These are phyloP conservation scores for Fusarium brevicatenulatum DNA, from an alignment of 2,329 filamentous ascomycete genomes.

Conservation along the genomic window DNA sequence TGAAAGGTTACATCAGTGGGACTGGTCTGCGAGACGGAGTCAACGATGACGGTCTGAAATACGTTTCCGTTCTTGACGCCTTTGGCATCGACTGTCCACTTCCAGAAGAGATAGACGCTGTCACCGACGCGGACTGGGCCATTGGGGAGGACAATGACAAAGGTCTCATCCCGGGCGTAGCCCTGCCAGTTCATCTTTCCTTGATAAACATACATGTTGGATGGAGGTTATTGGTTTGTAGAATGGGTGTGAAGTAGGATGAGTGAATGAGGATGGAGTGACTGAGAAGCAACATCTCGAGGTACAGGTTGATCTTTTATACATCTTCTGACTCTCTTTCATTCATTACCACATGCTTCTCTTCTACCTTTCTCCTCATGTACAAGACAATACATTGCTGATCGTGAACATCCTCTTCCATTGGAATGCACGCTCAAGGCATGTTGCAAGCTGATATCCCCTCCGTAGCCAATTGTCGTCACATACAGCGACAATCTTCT, in stretches of 20 bases:
- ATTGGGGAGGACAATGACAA: conserved; percentile 27
- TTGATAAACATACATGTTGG: conserved; percentile 33
- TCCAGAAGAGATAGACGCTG: conserved; percentile 35
- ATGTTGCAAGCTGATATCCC: background rate
- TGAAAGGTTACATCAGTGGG: conserved; percentile 5
- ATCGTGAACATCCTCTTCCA: background rate
- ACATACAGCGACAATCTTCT: background rate
- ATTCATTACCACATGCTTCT: background rate
- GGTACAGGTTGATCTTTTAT: background rate
- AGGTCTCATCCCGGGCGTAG: conserved; percentile 31
- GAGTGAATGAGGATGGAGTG: background rate
- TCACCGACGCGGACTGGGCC: conserved; percentile 35
- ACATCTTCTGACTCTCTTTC: background rate
- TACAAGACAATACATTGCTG: background rate
- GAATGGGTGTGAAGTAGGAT: too few species aligned
- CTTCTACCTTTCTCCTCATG: background rate
- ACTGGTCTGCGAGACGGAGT: conserved; percentile 1
- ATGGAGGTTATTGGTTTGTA: background rate
- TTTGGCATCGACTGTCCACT: conserved; percentile 25
- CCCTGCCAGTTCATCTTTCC: conserved; percentile 36
- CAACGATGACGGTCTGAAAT: conserved; percentile 23
- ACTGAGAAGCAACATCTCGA: background rate
- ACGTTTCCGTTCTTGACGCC: conserved; percentile 30
- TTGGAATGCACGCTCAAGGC: background rate
- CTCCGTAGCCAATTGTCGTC: background rate